Percentiles rank a stretch among this genome's conserved stretches.
Conservation (phyloP, 73 alveolate genomes). For the Paramecium sonneborni region DNA sequence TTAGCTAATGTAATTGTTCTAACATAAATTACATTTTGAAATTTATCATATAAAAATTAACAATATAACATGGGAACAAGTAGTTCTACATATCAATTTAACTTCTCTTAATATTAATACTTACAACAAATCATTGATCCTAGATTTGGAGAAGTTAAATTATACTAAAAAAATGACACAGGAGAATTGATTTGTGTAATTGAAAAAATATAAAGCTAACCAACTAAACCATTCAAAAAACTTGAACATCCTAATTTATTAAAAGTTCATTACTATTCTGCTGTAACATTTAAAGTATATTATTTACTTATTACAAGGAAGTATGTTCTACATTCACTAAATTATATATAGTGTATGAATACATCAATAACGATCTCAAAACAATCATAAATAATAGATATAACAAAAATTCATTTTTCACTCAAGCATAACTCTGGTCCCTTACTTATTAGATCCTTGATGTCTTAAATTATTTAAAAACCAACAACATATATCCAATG, state of each 20-base stretch:
- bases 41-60: not conserved
- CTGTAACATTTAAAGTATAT: not conserved
- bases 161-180: conserved; percentile 12
- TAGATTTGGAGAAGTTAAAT: conserved; percentile 30
- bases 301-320: not conserved
- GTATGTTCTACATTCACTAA: not conserved
- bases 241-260: conserved; percentile 1
- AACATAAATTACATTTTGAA: conserved; percentile 27
- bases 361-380: not conserved
- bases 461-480: not conserved
- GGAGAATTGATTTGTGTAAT: conserved; percentile 22
- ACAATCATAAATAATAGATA: not conserved
- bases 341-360: not conserved
- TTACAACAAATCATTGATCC: conserved; percentile 10
- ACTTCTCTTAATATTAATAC: not conserved
- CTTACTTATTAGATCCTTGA: not conserved
- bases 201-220: not conserved
- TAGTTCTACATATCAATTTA: conserved; percentile 4
- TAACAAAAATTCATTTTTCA: not conserved
- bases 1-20: not conserved
- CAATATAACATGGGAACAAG: conserved; percentile 5
- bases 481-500: not conserved
- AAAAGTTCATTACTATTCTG: conserved; percentile 7
- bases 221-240: not conserved
- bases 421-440: conserved; percentile 7